phyloP scores from a whole-genome alignment of 139 green algal genomes.

The Micromonas commoda region DNA sequence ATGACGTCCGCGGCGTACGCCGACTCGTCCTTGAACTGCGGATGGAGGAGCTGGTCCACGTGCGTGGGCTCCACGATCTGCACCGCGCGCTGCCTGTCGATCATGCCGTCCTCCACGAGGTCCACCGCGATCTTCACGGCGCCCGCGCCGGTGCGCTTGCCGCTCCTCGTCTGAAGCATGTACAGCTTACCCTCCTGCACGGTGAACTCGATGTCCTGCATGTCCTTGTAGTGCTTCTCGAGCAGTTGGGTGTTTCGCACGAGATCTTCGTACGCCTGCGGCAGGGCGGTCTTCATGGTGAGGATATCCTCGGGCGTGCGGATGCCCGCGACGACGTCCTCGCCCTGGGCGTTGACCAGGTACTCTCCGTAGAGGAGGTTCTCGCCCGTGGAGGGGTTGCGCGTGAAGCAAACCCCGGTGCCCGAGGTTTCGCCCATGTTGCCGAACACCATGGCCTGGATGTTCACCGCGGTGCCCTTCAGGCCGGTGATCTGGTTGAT shows the following conservation, averaged over 20 bases:
- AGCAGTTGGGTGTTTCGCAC: conserved; percentile 57
- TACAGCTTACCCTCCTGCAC: conserved; percentile 74
- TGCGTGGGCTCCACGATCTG: conserved; percentile 76
- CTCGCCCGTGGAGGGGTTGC: conserved; percentile 64
- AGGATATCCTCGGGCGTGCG: conserved; percentile 70
- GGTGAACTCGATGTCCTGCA: conserved; percentile 90
- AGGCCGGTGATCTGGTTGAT: conserved; percentile 81
- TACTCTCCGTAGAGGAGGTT: conserved; percentile 79
- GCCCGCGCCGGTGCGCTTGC: conserved; percentile 74
- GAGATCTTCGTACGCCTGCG: conserved; percentile 67
- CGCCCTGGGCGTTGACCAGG: conserved; percentile 75
- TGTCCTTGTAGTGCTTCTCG: conserved; percentile 78
- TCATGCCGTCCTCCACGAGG: conserved; percentile 57
- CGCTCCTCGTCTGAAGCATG: conserved; percentile 81
- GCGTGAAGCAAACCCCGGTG: conserved; percentile 82
- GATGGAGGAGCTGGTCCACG: conserved; percentile 83
- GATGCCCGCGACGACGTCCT: conserved; percentile 83
- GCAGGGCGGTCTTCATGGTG: conserved; percentile 60
- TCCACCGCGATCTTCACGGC: conserved; percentile 72
- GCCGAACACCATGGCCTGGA: conserved; percentile 86
- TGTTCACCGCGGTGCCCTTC: conserved; percentile 77
- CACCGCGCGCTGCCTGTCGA: conserved; percentile 50
- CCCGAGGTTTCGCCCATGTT: conserved; percentile 67
- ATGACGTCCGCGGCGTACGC: conserved; percentile 57
- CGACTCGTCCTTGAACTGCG: conserved; percentile 61